Evolutionary conservation across 2,329 filamentous ascomycete genomes (phyloP).

Genomic region (Exserohilum rostratum): DNA sequence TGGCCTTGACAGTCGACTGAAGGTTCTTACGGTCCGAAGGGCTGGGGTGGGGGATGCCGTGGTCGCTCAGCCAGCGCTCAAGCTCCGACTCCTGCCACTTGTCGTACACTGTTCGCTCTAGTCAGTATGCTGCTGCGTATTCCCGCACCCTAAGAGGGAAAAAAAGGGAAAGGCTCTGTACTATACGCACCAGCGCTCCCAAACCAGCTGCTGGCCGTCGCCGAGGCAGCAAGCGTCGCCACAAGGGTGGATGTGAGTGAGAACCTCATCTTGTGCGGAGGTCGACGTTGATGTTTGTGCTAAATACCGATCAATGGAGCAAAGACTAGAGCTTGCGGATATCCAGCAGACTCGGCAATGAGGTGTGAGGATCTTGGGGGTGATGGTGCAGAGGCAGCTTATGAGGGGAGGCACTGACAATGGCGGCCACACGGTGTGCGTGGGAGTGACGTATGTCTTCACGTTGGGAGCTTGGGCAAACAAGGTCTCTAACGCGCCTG

Average conservation of each 20-base stretch:
- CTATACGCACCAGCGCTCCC: conserved; percentile 75
- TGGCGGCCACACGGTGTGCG: conserved; percentile 20
- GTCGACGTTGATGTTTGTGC: conserved; percentile 11
- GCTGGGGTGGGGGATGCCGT: conserved; percentile 88
- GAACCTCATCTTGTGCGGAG: conserved; percentile 72
- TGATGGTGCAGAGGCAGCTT: conserved; percentile 24
- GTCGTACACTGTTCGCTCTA: conserved; percentile 75
- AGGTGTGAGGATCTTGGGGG: conserved; percentile 13
- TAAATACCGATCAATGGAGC: conserved; percentile 30
- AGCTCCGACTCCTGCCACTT: conserved; percentile 99
- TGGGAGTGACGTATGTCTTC: conserved; percentile 39
- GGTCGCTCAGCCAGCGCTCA: conserved; percentile 93
- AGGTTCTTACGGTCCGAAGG: conserved; percentile 92
- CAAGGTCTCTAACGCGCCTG: conserved; percentile 27
- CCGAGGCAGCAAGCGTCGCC: conserved; percentile 73
- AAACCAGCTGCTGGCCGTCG: conserved; percentile 82
- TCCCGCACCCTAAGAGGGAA: too few relatives aligned
- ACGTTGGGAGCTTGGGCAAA: conserved; percentile 29
- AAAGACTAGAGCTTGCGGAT: conserved; percentile 14
- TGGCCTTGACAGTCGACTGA: conserved; percentile 84
- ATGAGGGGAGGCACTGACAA: conserved; percentile 38
- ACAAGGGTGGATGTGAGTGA: conserved; percentile 70
- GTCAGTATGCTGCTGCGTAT: conserved; percentile 25
- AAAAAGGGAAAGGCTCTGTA: conserved; percentile 19
- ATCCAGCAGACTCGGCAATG: conserved; percentile 13